Base-by-base conservation (phyloP, 345 rosid species). In the Streptanthus diversifolius region DNA sequence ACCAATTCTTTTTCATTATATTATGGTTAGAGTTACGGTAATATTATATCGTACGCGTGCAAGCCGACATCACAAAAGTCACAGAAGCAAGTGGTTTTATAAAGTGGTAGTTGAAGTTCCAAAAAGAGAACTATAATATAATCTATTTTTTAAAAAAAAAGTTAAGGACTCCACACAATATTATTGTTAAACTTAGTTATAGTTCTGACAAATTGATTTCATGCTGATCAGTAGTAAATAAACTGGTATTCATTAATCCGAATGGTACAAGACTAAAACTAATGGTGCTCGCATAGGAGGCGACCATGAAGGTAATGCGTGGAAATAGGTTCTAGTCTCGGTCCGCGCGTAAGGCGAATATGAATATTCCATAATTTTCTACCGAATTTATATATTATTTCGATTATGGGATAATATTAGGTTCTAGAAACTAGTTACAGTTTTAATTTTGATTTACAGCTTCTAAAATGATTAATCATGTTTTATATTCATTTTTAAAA, bases 21-120 rank as follows among this genome's bases (percentile, higher is more conserved):
- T 4, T 56, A 56, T 32, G 61, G 40, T 66, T 33, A 29, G 30
- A 74, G 30, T 35, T 29, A 49, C 37, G 44, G 62, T 74, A 49
- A 48, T 74, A 66, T 40, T 25, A 27, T 57, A 74, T 66, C 73
- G 61, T 73, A 74, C 63, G 78, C 78, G 78, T 74, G 68, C 68
- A 59, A 67, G 11, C 78, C 54, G 73, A 74, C 68, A 74, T 39
- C 68, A 49, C 55, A 7, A 74, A 74, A 49, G 61, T 39, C 68
- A 49, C 55, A 7, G 67, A 74, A 49, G 61, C 61, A 66, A 58
- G 30, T 15, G 21, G 21, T 40, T 52, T 53, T 21, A 19, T 27
- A 66, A 73, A 56, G 61, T 27, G 36, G 67, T 74, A 24, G 68
- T 58, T 66, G 73, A 58, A 66, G 67, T 74, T 58, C 68, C 40